Evolutionary conservation across 768 basidiomycete genomes (phyloP), one percentile per base, ranked within the genome.

Genomic region (Calocera cornea): DNA sequence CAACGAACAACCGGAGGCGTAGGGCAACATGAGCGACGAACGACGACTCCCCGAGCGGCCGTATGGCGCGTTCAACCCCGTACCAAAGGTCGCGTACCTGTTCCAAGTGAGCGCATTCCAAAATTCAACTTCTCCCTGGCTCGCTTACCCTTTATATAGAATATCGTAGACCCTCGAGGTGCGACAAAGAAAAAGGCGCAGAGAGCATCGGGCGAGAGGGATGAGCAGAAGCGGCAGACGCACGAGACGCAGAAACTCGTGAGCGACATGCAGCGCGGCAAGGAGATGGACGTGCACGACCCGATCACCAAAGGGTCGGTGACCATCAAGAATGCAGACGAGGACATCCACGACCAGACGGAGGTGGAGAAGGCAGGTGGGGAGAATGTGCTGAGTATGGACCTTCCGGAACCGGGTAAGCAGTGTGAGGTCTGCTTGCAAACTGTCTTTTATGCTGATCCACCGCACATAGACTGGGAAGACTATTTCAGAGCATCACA

Each of bases 371-470:
- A 66, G 44, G 69, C 69, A 8, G 70, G 68, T 40, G 75, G 75
- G 19, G 68, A 74, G 50, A 77, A 77, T 66, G 73, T 76, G 22
- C 41, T 77, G 63, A 71, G 72, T 10, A 72, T 69, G 19, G 68
- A 69, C n/a, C 73, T 75, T 29, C 76, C 76, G 0, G 73, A 73
- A 17, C 75, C 75, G 34, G 72, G 76, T 76, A 40, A 65, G 73
- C 71, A 47, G 34, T 17, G 38, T 19, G 49, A 22, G 10, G 24
- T 27, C 2, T 1, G 7, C 8, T n/a, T 29, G 36, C 16, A 44
- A 38, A 14, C 7, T 19, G n/a, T 27, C 34, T 40, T 1, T 66
- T 27, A 19, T 34, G 38, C 34, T 38, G 34, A 16, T 17, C n/a
- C 47, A 16, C 34, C 36, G 36, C 36, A 14, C 36, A 22, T 64